These are phyloP conservation scores for Hordeum pubiflorum DNA, from an alignment of 202 grass and related monocot species.

Conservation along the genomic window DNA sequence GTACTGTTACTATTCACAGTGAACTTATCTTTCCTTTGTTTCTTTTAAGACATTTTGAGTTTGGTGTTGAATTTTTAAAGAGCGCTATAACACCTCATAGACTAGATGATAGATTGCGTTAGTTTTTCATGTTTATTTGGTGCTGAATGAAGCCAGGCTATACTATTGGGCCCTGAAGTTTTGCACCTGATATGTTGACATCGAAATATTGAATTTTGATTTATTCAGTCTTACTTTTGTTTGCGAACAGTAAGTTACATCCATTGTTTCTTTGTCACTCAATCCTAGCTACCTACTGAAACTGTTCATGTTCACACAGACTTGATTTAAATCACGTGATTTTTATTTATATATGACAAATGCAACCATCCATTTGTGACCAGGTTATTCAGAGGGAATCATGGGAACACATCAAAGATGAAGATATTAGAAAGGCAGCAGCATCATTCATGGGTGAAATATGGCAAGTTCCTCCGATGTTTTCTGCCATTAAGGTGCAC, in stretches of 20 bases:
- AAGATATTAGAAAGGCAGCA: conserved; percentile 67
- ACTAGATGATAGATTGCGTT: neutral
- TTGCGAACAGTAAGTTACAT: neutral
- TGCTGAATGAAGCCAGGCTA: neutral
- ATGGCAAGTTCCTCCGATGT: conserved; percentile 98
- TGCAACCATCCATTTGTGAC: conserved; percentile 8
- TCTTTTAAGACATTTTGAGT: neutral
- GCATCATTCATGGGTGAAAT: conserved; percentile 82
- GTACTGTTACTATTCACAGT: neutral
- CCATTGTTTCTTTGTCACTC: neutral
- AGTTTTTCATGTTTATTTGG: neutral
- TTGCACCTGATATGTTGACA: neutral
- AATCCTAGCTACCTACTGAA: neutral
- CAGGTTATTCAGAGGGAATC: conserved; percentile 90
- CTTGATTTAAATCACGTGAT: neutral
- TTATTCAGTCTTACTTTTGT: neutral
- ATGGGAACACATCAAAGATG: conserved; percentile 96
- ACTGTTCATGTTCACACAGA: neutral
- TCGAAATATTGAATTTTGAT: neutral
- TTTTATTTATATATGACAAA: no score
- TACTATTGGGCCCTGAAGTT: neutral
- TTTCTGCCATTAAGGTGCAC: conserved; percentile 93
- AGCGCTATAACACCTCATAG: neutral
- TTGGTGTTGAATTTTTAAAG: neutral
- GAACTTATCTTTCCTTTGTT: neutral